A percentile compares a stretch with the other conserved stretches of the same genome.
Evolutionary conservation across 805 yeast species (phyloP).

Genomic region (Cyberlindnera euphorbiiphila): DNA sequence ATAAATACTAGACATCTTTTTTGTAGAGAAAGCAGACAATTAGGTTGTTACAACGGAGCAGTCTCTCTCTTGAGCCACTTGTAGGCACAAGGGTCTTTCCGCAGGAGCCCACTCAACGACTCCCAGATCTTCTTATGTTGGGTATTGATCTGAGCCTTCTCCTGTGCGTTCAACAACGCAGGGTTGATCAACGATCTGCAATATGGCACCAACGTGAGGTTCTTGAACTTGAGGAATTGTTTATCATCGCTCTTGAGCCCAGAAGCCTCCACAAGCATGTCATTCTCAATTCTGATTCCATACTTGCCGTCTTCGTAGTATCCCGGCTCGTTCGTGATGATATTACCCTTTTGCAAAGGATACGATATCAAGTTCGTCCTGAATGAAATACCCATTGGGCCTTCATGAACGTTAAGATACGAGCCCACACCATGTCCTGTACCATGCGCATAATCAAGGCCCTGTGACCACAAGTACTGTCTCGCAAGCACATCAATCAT

Average conservation of each 20-base stretch:
- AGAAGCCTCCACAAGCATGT: conserved; percentile 51
- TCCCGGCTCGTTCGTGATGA: conserved; percentile 92
- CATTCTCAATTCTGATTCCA: conserved; percentile 89
- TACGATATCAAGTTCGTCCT: conserved; percentile 44
- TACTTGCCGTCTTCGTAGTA: conserved; percentile 84
- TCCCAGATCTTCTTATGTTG: conserved; percentile 61
- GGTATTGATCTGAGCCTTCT: conserved; percentile 61
- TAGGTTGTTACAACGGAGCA: conserved; percentile 8
- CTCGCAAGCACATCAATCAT: conserved; percentile 81
- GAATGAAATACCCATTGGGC: conserved; percentile 79
- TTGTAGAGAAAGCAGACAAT: too few species aligned
- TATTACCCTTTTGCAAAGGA: conserved; percentile 62
- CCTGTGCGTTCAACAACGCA: conserved; percentile 52
- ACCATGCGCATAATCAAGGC: conserved; percentile 88
- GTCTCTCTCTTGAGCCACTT: conserved; percentile 70
- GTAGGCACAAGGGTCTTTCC: conserved; percentile 55
- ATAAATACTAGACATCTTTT: too few species aligned
- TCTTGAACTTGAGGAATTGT: conserved; percentile 67
- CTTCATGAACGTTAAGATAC: conserved; percentile 89
- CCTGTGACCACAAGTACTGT: conserved; percentile 75
- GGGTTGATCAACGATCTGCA: conserved; percentile 70
- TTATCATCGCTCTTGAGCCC: conserved; percentile 49
- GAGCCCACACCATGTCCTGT: conserved; percentile 98
- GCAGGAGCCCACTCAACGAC: conserved; percentile 46
- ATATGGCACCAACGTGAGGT: conserved; percentile 82